Evolutionary conservation across 306 rosid genomes (phyloP).

Genomic region (Casuarina equisetifolia): DNA sequence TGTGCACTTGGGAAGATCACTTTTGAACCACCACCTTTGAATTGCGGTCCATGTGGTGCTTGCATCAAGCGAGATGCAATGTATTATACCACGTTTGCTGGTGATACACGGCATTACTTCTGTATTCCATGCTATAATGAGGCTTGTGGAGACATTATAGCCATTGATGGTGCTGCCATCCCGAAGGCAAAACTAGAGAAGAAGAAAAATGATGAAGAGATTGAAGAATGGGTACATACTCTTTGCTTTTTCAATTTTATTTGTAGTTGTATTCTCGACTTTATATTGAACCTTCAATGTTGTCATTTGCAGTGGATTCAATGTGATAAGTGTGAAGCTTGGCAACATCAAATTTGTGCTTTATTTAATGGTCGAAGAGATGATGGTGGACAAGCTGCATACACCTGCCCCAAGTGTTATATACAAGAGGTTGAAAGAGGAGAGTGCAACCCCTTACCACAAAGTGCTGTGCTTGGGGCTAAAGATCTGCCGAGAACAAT

Average conservation of each 20-base stretch:
- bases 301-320: constrained; percentile 83
- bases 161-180: constrained; percentile 76
- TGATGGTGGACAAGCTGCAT: constrained; percentile 96
- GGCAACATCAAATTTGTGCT: constrained; percentile 99
- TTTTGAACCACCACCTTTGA: constrained; percentile 93
- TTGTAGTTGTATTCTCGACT: constrained; percentile 9
- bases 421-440: constrained; percentile 86
- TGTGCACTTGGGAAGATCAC: constrained; percentile 97
- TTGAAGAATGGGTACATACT: constrained; percentile 88
- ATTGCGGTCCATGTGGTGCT: constrained; percentile 89
- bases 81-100: constrained; percentile 90
- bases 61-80: constrained; percentile 89
- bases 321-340: constrained; percentile 99
- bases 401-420: constrained; percentile 95
- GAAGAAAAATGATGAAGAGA: constrained; percentile 98
- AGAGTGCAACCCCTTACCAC: constrained; percentile 92
- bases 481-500: constrained; percentile 90
- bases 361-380: constrained; percentile 92
- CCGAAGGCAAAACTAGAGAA: constrained; percentile 81
- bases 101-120: constrained; percentile 89
- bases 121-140: constrained; percentile 94
- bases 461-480: constrained; percentile 98
- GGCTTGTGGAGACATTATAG: constrained; percentile 81
- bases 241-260: background rate
- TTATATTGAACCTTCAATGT: constrained; percentile 22